Evolutionary conservation across 2,329 filamentous ascomycete species (phyloP).

Genomic region (Teratosphaeria viscida): DNA sequence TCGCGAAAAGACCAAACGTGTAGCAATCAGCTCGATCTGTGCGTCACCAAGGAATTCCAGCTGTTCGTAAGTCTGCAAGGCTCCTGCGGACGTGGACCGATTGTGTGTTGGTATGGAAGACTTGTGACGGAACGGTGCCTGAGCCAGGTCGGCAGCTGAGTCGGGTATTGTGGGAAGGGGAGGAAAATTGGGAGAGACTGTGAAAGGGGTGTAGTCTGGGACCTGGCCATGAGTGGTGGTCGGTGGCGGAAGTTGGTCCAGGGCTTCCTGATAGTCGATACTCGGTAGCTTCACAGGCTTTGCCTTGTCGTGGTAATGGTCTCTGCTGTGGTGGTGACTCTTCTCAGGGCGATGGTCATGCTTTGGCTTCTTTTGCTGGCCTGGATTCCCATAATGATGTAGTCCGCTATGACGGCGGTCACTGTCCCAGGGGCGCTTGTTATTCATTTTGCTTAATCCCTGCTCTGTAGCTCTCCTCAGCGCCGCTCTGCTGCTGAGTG

Average conservation of each 20-base stretch:
- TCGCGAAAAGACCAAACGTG: constrained; percentile 62
- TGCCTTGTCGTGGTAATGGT: background rate
- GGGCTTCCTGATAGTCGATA: constrained; percentile 8
- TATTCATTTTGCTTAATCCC: constrained; percentile 4
- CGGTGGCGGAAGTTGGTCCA: constrained; percentile 11
- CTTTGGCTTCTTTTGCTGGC: constrained; percentile 12
- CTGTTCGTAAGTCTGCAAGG: constrained; percentile 54
- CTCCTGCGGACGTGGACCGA: constrained; percentile 10
- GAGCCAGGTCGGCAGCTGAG: constrained; percentile 9
- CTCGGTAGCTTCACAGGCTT: background rate
- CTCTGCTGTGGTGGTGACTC: constrained; percentile 2
- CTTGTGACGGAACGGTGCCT: constrained; percentile 25
- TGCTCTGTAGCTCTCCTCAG: constrained; percentile 20
- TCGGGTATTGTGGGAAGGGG: constrained; percentile 18
- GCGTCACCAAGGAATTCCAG: constrained; percentile 86
- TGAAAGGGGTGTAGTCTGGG: constrained; percentile 12
- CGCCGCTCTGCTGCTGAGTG: constrained; percentile 10
- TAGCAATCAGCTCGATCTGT: constrained; percentile 68
- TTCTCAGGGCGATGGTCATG: background rate
- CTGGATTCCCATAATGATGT: background rate
- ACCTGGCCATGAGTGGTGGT: constrained; percentile 6
- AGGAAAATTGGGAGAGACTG: constrained; percentile 14
- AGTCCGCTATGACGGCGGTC: constrained; percentile 1
- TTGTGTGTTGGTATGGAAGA: constrained; percentile 14
- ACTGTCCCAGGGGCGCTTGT: constrained; percentile 10